phyloP scores from a whole-genome alignment of 169 alveolate species.

The Plasmodium gallinaceum region DNA sequence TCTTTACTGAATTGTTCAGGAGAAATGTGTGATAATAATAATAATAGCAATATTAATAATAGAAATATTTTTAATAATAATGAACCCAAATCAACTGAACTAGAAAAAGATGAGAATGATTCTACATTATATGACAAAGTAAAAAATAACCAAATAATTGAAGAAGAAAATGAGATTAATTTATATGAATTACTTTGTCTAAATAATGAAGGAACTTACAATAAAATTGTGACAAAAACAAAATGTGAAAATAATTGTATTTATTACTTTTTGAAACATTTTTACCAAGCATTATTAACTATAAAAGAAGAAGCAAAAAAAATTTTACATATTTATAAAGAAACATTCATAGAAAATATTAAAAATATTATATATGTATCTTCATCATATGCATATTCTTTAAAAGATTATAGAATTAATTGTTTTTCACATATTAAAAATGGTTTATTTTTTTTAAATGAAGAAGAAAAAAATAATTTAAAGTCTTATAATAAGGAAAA shows the following conservation, averaged over 20 bases:
- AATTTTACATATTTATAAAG: conserved; percentile 74
- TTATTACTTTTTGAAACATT: conserved; percentile 72
- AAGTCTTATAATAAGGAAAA: conserved; percentile 26
- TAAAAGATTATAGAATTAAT: conserved; percentile 56
- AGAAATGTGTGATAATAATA: conserved; percentile 9
- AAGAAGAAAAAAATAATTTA: conserved; percentile 44
- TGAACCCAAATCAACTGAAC: neutral
- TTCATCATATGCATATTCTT: conserved; percentile 64
- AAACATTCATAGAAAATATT: conserved; percentile 74
- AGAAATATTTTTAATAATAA: neutral
- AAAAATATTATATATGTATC: conserved; percentile 76
- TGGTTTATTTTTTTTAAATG: conserved; percentile 48
- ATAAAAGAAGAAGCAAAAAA: conserved; percentile 71
- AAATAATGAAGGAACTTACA: conserved; percentile 45
- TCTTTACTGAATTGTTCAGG: conserved; percentile 53
- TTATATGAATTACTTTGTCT: conserved; percentile 54
- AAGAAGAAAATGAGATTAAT: conserved; percentile 23
- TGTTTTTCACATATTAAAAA: conserved; percentile 73
- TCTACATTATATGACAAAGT: neutral
- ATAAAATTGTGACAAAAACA: conserved; percentile 56
- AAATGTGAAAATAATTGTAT: conserved; percentile 66
- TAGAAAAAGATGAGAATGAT: conserved; percentile 1
- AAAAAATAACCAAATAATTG: conserved; percentile 3
- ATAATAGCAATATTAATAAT: neutral
- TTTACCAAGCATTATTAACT: conserved; percentile 61